These are phyloP conservation scores for Debaryomyces robertsiae DNA, from an alignment of 1,139 yeast genomes.

Conservation along the genomic window DNA sequence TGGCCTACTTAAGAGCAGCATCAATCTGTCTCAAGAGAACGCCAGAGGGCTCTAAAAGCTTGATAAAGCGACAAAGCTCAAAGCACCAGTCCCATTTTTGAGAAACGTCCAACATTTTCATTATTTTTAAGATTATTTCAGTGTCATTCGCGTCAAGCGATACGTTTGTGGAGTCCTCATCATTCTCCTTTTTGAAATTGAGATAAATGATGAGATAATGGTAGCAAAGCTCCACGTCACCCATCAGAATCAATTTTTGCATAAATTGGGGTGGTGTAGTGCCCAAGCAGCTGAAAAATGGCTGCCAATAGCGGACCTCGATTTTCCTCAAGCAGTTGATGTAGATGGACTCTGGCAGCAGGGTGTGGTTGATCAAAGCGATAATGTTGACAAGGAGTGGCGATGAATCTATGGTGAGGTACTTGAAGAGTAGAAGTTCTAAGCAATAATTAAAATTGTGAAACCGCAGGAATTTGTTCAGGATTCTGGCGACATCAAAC, in stretches of 20 bases:
- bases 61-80: slow-evolving; percentile 48
- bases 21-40: slow-evolving; percentile 26
- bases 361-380: slow-evolving; percentile 31
- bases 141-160: slow-evolving; percentile 34
- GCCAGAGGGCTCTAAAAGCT: slow-evolving; percentile 44
- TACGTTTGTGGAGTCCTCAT: slow-evolving; percentile 17
- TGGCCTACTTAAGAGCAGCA: slow-evolving; percentile 10
- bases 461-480: slow-evolving; percentile 31
- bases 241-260: slow-evolving; percentile 35
- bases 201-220: slow-evolving; percentile 45
- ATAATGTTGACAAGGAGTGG: slow-evolving; percentile 26
- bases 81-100: slow-evolving; percentile 49
- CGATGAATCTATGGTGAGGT: slow-evolving; percentile 25
- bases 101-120: slow-evolving; percentile 34
- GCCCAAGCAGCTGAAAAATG: slow-evolving; percentile 36
- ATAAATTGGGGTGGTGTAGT: slow-evolving; percentile 44
- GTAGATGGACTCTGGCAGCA: slow-evolving; percentile 34
- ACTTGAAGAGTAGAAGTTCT: slow-evolving; percentile 42
- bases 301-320: slow-evolving; percentile 44
- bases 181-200: slow-evolving; percentile 41
- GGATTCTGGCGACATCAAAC: slow-evolving; percentile 19
- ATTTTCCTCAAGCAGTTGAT: slow-evolving; percentile 48
- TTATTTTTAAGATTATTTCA: slow-evolving; percentile 36
- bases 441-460: slow-evolving; percentile 41
- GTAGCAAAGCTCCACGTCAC: slow-evolving; percentile 45